Evolutionary conservation across 2,329 filamentous ascomycete genomes (phyloP), one percentile per base, ranked within the genome.

Genomic region (Alternaria sp.): DNA sequence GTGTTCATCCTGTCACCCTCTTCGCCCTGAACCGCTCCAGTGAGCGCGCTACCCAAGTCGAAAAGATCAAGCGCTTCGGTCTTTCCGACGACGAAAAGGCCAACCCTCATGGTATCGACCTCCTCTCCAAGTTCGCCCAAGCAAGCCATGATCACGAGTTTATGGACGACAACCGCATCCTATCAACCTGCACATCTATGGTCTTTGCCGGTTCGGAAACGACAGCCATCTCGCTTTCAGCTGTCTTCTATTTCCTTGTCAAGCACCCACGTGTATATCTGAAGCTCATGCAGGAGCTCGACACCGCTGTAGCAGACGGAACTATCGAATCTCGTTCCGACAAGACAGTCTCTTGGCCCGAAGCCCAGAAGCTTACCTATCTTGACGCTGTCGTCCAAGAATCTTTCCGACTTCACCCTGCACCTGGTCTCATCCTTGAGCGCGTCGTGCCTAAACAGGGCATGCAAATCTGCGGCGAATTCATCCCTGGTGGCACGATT

Each of bases 381-480:
- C 86, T 95, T 6, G 90, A 93, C 70, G 91, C 91, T 4, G 89
- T 88, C 56, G 85, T 94, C 69, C 91, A 94, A 71, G 92, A 95
- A 76, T 87, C 89, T 5, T 91, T 94, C 80, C 87, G 91, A 12
- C 74, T 93, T 67, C 90, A 94, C 74, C 91, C 92, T 0, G 90
- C 91, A 0, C 85, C 89, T 0, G 91, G 91, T 0, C 80, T 94
- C 5, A 88, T 89, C 0, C 82, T 94, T 43, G 91, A 94, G 77
- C 86, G 92, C 61, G 82, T 94, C 46, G 89, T 92, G 0, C 91
- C 91, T 0, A 78, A 82, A 0, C 81, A 85, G 20, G 90, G 90
- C 9, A 82, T 84, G 24, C 85, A 88, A 43, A 89, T 93, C 53
- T 84, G 85, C 1, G 89, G 88, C 1, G 76, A 83, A 16, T 85